A percentile compares a stretch with the other conserved stretches of the same genome.
Evolutionary conservation across 2,329 filamentous ascomycete species (phyloP).

Genomic region (Clonostachys sp.): DNA sequence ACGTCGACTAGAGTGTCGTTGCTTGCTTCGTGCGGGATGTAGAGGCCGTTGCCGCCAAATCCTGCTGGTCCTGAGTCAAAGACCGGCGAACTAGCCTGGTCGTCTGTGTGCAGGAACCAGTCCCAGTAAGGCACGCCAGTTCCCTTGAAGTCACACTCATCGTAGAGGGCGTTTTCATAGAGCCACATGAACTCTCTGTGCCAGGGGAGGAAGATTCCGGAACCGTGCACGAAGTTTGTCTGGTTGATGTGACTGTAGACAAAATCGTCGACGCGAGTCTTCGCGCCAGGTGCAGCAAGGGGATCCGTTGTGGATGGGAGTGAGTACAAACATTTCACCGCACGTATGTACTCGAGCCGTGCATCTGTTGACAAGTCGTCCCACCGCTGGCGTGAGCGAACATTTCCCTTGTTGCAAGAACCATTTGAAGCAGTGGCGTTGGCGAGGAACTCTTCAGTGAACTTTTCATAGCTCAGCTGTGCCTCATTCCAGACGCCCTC

Average conservation of each 20-base stretch:
- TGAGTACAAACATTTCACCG: conserved; percentile 37
- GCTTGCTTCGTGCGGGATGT: conserved; percentile 11
- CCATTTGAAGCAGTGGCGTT: too few relatives aligned
- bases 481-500: too few relatives aligned
- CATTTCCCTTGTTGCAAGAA: too few relatives aligned
- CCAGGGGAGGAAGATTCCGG: conserved; percentile 23
- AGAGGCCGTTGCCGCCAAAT: conserved; percentile 37
- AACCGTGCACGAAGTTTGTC: conserved; percentile 36
- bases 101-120: conserved; percentile 34
- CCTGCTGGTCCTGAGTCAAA: conserved; percentile 41
- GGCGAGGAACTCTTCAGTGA: too few relatives aligned
- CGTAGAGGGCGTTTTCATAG: conserved; percentile 29
- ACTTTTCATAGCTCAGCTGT: too few relatives aligned
- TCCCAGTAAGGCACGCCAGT: conserved; percentile 36
- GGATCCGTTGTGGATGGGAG: conserved; percentile 25
- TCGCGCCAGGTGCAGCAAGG: conserved; percentile 31
- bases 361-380: conserved; percentile 4
- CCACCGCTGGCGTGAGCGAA: not conserved
- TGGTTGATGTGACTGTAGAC: conserved; percentile 42
- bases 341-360: conserved; percentile 31
- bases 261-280: conserved; percentile 43
- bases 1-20: conserved; percentile 14
- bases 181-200: conserved; percentile 33
- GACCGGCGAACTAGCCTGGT: conserved; percentile 28
- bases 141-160: conserved; percentile 33